Conservation (phyloP, 176 grass and related monocot species). For the Aegilops umbellulata region DNA sequence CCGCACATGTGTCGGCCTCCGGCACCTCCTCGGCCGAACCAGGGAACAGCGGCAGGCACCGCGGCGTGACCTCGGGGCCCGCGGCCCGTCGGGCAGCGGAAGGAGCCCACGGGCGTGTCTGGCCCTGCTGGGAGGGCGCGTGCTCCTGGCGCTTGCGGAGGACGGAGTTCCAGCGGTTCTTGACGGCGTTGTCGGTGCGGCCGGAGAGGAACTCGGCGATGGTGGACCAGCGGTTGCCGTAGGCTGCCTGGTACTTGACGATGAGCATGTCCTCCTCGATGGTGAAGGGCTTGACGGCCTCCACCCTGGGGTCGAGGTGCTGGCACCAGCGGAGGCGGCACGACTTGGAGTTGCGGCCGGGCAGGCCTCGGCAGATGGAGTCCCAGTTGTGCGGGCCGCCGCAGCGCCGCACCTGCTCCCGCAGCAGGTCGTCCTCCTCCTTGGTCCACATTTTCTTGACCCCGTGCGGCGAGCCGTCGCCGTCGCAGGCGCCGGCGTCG, state of each 20-base stretch:
- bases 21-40: neutral
- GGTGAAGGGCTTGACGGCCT: neutral
- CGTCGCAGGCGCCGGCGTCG: neutral
- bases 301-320: slow-evolving; percentile 45
- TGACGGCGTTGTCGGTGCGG: slow-evolving; percentile 89
- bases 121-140: neutral
- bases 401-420: slow-evolving; percentile 38
- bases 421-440: slow-evolving; percentile 50
- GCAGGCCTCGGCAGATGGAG: slow-evolving; percentile 39
- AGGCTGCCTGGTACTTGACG: slow-evolving; percentile 10
- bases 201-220: slow-evolving; percentile 70
- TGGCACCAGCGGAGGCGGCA: slow-evolving; percentile 76
- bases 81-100: neutral
- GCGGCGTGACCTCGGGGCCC: neutral
- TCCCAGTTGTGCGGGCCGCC: slow-evolving; percentile 60
- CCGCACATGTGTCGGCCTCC: neutral
- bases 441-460: slow-evolving; percentile 63
- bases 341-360: slow-evolving; percentile 52
- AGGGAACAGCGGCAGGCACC: slow-evolving; percentile 8
- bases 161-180: slow-evolving; percentile 88
- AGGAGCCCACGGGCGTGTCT: neutral
- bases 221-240: slow-evolving; percentile 75
- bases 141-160: slow-evolving; percentile 35
- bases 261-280: slow-evolving; percentile 45
- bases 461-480: neutral